Conservation (phyloP, 2,329 filamentous ascomycete species). For the Fusarium subglutinans region DNA sequence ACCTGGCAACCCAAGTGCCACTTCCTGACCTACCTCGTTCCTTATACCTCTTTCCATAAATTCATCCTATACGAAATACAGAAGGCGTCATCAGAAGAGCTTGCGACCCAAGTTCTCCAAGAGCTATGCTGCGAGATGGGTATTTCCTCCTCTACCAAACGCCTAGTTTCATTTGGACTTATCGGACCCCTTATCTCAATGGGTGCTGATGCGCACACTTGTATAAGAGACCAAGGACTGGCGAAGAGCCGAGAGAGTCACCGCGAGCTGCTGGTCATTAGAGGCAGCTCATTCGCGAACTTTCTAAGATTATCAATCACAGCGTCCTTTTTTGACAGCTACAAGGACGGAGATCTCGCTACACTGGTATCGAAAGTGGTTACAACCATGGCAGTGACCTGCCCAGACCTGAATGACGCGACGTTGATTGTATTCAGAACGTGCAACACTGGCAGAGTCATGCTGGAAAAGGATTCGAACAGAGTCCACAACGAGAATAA, state of each 20-base stretch:
- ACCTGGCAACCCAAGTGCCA: fast-evolving
- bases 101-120: neutral
- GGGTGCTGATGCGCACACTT: neutral
- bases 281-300: neutral
- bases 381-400: neutral
- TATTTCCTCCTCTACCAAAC: fast-evolving
- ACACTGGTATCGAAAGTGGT: fast-evolving
- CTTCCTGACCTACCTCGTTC: neutral
- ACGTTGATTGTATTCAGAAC: fast-evolving
- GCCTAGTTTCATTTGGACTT: fast-evolving
- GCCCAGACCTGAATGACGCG: neutral
- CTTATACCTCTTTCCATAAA: neutral
- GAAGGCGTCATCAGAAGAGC: fast-evolving
- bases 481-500: neutral
- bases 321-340: fast-evolving
- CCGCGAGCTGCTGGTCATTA: fast-evolving
- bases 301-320: neutral
- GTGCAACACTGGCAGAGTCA: fast-evolving
- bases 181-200: neutral
- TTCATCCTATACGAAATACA: neutral
- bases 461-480: fast-evolving
- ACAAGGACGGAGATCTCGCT: fast-evolving
- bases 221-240: neutral
- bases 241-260: neutral
- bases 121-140: neutral